Conservation (phyloP, 192 early-diverging fungal species). For the Gaertneriomyces sp. region DNA sequence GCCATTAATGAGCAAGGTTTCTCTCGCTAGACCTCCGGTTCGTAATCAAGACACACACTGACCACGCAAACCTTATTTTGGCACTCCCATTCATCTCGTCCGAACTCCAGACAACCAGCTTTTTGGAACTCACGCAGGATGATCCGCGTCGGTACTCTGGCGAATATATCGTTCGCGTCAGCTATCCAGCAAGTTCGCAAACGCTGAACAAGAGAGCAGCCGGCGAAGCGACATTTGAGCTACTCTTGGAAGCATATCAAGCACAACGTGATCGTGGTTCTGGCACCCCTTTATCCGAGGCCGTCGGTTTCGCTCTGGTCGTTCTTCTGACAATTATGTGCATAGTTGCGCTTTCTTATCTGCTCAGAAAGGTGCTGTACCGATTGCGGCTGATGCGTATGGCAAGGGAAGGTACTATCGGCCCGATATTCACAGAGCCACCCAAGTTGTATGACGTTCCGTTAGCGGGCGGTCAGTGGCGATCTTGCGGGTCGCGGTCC, state of each 20-base stretch:
- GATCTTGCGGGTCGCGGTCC: too few species aligned
- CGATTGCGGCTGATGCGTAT: conserved; percentile 13
- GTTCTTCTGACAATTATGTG: conserved; percentile 15
- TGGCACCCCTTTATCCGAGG: conserved; percentile 7
- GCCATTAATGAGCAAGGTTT: not conserved
- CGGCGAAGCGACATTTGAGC: not conserved
- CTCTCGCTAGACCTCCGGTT: not conserved
- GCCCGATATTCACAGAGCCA: conserved; percentile 18
- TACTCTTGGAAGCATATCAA: not conserved
- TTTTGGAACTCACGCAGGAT: not conserved
- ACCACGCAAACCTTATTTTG: not conserved
- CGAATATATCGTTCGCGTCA: conserved; percentile 10
- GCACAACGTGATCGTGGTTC: not conserved
- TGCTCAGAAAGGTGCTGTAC: conserved; percentile 11
- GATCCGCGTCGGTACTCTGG: conserved; percentile 14
- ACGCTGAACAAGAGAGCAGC: not conserved
- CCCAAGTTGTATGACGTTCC: conserved; percentile 19
- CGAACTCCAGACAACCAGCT: not conserved
- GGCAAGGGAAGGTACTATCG: conserved; percentile 18
- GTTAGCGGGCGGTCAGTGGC: not conserved
- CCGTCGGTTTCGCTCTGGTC: conserved; percentile 24
- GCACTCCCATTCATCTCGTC: not conserved
- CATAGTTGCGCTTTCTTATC: conserved; percentile 9
- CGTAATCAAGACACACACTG: not conserved
- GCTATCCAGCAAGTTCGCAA: conserved; percentile 2